Conservation (phyloP, 1,139 yeast genomes). For the Candida sp. region DNA sequence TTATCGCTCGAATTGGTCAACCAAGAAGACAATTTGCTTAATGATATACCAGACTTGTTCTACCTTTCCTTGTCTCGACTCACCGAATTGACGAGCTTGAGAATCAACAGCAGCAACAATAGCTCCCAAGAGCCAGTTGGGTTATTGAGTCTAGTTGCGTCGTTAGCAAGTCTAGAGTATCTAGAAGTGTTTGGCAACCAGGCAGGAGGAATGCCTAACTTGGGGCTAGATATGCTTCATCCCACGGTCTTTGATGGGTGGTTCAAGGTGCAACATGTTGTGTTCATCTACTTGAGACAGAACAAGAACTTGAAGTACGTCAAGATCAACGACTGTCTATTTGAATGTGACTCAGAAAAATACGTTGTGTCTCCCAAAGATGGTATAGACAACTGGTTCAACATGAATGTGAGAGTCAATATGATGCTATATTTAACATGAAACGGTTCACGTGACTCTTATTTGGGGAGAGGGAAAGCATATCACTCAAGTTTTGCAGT, state of each 20-base stretch:
- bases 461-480: neutral
- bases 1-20: constrained; percentile 48
- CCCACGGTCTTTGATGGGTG: constrained; percentile 62
- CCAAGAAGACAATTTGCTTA: constrained; percentile 25
- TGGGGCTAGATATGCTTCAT: constrained; percentile 58
- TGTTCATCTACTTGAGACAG: constrained; percentile 33
- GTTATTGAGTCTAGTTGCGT: constrained; percentile 26
- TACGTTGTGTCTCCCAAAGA: constrained; percentile 39
- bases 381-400: constrained; percentile 50
- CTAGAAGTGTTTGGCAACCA: constrained; percentile 55
- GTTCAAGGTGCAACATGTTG: constrained; percentile 61
- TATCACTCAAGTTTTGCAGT: neutral
- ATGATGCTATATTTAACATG: neutral
- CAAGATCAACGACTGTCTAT: constrained; percentile 43
- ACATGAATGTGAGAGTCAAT: constrained; percentile 21
- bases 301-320: constrained; percentile 41
- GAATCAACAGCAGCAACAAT: constrained; percentile 43
- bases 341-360: constrained; percentile 24
- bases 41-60: constrained; percentile 19
- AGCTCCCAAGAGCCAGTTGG: constrained; percentile 17
- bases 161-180: constrained; percentile 31
- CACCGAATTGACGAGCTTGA: constrained; percentile 30
- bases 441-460: neutral
- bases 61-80: constrained; percentile 20
- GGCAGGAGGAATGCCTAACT: constrained; percentile 59